Base-by-base conservation (phyloP, 306 rosid species). In the Comarum palustre region DNA sequence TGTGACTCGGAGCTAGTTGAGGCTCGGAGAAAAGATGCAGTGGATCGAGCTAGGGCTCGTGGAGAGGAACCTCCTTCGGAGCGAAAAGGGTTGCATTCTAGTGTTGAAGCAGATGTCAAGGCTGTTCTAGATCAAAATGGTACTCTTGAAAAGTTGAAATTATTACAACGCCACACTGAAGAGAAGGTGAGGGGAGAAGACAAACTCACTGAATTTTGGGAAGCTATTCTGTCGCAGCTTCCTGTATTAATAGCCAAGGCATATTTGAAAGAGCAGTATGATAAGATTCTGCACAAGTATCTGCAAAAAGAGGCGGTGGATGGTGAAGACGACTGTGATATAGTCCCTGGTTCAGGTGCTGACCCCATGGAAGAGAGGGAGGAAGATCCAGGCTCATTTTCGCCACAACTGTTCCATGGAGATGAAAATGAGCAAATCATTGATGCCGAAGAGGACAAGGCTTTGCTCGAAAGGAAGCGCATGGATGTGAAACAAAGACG, bases 41-140 rank as follows among this genome's bases (percentile, higher is more conserved):
- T 87, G 69, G 97, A 89, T 83, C 91, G 97, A 75, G 99, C 97
- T 71, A 85, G 92, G 87, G 99, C 91, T 59, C 91, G 99, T 34
- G 99, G 97, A 72, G 96, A 94, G 84, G 90, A 88, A 78, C 96
- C 97, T 68, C 95, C 99, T 66, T 95, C 95, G 27, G 97, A 91
- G 83, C 96, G 88, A 83, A 91, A 97, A 83, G 99, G 99, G 62
- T 54, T 94, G 82, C 99, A 94, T 86, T 76, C 90, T 68, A 91
- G 93, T 82, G 81, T 91, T 69, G 99, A 89, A 83, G 73, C 87
- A 43, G 97, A 91, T 73, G 93, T 91, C 74, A 88, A 68, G 84
- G 77, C 66, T 59, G 89, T 88, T 15, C 84, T 94, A 84, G 85
- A 84, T 31, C 20, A 59, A 90, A 90, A 60, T 86, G 82, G 84